A percentile compares a stretch with the other conserved stretches of the same genome.
Evolutionary conservation across 1,139 yeast genomes (phyloP).

Genomic region (Nakaseomyces bracarensis): DNA sequence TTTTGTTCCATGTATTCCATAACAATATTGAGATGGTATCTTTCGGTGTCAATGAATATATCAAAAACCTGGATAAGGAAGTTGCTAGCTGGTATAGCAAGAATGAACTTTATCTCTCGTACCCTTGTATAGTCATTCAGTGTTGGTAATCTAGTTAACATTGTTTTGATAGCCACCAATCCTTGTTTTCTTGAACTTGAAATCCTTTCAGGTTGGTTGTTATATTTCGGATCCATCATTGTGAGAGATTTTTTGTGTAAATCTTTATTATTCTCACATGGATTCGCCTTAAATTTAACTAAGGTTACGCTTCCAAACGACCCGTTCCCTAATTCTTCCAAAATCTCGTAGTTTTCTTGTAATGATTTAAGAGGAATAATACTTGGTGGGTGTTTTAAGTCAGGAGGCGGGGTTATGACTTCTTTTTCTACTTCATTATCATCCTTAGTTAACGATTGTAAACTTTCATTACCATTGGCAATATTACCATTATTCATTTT

Average conservation of each 20-base stretch:
- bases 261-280: slow-evolving; percentile 2
- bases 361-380: slow-evolving; percentile 40
- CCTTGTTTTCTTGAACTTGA: slow-evolving; percentile 32
- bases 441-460: background rate
- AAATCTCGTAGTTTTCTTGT: slow-evolving; percentile 40
- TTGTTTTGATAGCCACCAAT: slow-evolving; percentile 77
- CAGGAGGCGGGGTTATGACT: slow-evolving; percentile 28
- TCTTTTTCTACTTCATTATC: background rate
- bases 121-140: slow-evolving; percentile 53
- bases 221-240: slow-evolving; percentile 3
- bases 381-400: slow-evolving; percentile 34
- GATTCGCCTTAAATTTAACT: slow-evolving; percentile 38
- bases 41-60: slow-evolving; percentile 57
- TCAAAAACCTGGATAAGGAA: slow-evolving; percentile 69
- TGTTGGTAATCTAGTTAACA: slow-evolving; percentile 47
- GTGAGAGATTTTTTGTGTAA: slow-evolving; percentile 10
- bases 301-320: slow-evolving; percentile 68
- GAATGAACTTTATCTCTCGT: slow-evolving; percentile 68
- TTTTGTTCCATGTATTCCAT: slow-evolving; percentile 88
- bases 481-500: background rate
- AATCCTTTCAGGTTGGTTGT: slow-evolving; percentile 5
- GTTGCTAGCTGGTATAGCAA: slow-evolving; percentile 61
- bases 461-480: background rate
- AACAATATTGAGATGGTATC: slow-evolving; percentile 60
- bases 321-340: slow-evolving; percentile 60